phyloP scores from a whole-genome alignment of 306 rosid genomes.

The Dicorynia guianensis region DNA sequence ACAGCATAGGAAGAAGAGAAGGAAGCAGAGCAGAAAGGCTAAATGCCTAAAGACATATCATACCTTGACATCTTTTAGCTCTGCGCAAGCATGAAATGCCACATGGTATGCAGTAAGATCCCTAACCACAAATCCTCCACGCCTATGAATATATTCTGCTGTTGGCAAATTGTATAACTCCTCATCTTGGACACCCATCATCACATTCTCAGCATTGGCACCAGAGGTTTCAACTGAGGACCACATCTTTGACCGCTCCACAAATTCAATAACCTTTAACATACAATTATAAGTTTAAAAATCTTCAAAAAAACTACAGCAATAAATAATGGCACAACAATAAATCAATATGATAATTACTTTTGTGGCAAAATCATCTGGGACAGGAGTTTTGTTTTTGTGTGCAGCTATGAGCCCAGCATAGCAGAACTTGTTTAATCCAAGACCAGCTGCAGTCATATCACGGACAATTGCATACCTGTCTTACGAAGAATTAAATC shows the following conservation, averaged over 20 bases:
- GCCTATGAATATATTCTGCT: slow-evolving; percentile 72
- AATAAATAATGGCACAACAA: slow-evolving; percentile 25
- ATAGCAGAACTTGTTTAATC: slow-evolving; percentile 87
- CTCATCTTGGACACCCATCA: slow-evolving; percentile 86
- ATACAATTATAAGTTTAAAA: slow-evolving; percentile 42
- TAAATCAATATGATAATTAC: slow-evolving; percentile 48
- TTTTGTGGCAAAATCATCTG: slow-evolving; percentile 84
- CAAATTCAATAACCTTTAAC: slow-evolving; percentile 86
- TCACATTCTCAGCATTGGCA: slow-evolving; percentile 80
- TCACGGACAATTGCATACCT: slow-evolving; percentile 93
- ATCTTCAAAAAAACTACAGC: slow-evolving; percentile 35
- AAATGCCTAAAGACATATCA: slow-evolving; percentile 27
- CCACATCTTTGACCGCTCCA: slow-evolving; percentile 85
- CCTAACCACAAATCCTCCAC: slow-evolving; percentile 61
- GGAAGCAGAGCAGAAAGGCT: slow-evolving; percentile 29
- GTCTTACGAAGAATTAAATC: slow-evolving; percentile 40
- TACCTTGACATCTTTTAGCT: slow-evolving; percentile 80
- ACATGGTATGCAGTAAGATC: slow-evolving; percentile 71
- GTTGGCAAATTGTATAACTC: slow-evolving; percentile 94
- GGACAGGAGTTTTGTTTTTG: slow-evolving; percentile 70
- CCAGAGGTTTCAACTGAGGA: slow-evolving; percentile 70
- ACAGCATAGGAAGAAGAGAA: slow-evolving; percentile 11
- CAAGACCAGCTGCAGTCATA: slow-evolving; percentile 98
- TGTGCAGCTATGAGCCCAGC: slow-evolving; percentile 87
- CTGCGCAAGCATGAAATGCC: slow-evolving; percentile 88